Percentiles rank a stretch among this genome's conserved stretches.
Conservation (phyloP, 306 rosid genomes). For the Cucurbita ficifolia region DNA sequence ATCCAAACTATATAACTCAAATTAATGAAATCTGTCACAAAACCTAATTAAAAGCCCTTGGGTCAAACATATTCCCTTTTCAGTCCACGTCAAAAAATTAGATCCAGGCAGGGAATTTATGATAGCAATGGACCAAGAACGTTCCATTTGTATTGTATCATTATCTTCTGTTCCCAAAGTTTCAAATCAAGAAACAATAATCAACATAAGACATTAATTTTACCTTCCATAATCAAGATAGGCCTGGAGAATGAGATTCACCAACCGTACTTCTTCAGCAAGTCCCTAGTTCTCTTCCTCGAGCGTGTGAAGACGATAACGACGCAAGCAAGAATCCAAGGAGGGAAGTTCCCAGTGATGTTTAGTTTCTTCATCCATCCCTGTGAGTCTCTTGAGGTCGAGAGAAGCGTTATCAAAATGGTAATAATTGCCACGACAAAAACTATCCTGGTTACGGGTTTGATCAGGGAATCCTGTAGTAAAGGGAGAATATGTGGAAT, state of each 20-base stretch:
- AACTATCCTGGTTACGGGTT: constrained; percentile 67
- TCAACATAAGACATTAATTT: neutral
- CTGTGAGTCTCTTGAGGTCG: constrained; percentile 31
- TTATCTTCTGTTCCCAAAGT: neutral
- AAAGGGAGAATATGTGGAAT: neutral
- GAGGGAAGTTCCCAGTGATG: constrained; percentile 52
- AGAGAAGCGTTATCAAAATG: constrained; percentile 38
- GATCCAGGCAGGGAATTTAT: neutral
- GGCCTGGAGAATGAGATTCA: constrained; percentile 10
- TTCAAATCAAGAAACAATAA: neutral
- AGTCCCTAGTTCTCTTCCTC: constrained; percentile 67
- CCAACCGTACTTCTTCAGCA: constrained; percentile 46
- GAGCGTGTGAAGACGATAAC: constrained; percentile 72
- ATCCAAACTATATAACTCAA: neutral
- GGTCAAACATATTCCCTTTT: neutral
- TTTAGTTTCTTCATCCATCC: constrained; percentile 54
- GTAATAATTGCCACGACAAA: constrained; percentile 51
- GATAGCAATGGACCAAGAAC: neutral
- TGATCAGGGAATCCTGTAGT: constrained; percentile 60
- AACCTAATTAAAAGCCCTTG: neutral
- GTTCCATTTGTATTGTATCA: neutral
- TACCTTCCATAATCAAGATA: neutral
- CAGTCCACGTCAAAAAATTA: neutral
- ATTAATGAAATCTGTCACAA: neutral
- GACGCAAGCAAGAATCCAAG: constrained; percentile 79